Conservation (phyloP, 2,329 filamentous ascomycete genomes). For the Hypoxylon sp. region DNA sequence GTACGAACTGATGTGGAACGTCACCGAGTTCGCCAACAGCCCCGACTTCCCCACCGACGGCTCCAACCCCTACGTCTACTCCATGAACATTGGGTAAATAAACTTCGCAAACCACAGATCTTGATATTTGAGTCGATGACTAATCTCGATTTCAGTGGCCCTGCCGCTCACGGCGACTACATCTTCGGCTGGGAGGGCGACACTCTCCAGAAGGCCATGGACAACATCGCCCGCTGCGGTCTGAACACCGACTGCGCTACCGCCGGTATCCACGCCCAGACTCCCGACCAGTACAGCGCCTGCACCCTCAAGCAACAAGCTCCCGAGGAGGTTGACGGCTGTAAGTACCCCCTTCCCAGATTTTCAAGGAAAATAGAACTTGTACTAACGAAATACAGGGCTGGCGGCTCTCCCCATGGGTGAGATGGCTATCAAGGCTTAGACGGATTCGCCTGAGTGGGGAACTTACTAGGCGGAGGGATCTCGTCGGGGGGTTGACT, state of each 20-base stretch:
- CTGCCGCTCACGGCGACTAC: slow-evolving; percentile 65
- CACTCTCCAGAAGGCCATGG: slow-evolving; percentile 63
- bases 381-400: slow-evolving; percentile 43
- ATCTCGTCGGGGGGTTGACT: neutral
- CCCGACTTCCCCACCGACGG: slow-evolving; percentile 60
- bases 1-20: slow-evolving; percentile 64
- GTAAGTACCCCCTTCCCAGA: slow-evolving; percentile 52
- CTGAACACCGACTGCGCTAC: slow-evolving; percentile 60
- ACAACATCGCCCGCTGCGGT: slow-evolving; percentile 58
- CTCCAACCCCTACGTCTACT: slow-evolving; percentile 59
- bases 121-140: neutral
- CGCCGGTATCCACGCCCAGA: slow-evolving; percentile 61
- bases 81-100: slow-evolving; percentile 59
- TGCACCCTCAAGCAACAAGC: slow-evolving; percentile 63
- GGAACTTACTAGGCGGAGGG: slow-evolving; percentile 15
- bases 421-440: slow-evolving; percentile 52
- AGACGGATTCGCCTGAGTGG: slow-evolving; percentile 13
- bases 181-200: slow-evolving; percentile 66
- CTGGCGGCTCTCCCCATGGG: slow-evolving; percentile 51
- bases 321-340: slow-evolving; percentile 63
- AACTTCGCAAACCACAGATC: too few relatives aligned
- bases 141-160: slow-evolving; percentile 52
- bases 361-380: neutral
- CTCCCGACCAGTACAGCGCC: slow-evolving; percentile 60
- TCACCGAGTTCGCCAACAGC: slow-evolving; percentile 57